Evolutionary conservation across 192 early-diverging fungal species (phyloP).

Genomic region (Mortierella alpina): DNA sequence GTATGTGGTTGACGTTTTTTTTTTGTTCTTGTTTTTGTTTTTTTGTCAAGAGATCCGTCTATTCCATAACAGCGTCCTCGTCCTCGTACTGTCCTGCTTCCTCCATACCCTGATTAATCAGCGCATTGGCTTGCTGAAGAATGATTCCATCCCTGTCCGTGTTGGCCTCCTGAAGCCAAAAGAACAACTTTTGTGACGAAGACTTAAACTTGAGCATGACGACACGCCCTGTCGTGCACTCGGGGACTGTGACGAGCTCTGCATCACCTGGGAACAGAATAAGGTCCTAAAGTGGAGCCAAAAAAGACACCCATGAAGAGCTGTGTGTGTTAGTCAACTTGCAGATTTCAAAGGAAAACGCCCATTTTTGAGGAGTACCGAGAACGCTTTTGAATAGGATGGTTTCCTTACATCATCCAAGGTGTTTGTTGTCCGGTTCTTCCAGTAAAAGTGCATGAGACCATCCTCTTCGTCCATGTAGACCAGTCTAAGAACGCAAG

Average conservation of each 20-base stretch:
- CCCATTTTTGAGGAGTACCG: background rate
- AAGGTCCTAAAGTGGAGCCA: constrained; percentile 58
- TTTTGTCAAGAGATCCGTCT: background rate
- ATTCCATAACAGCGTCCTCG: constrained; percentile 30
- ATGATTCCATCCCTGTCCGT: constrained; percentile 68
- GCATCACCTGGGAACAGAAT: constrained; percentile 86
- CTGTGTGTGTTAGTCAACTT: background rate
- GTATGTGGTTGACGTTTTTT: background rate
- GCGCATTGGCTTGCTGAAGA: constrained; percentile 65
- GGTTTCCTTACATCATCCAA: constrained; percentile 58
- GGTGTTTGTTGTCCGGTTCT: constrained; percentile 66
- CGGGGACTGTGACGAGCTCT: constrained; percentile 60
- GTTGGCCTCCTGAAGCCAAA: constrained; percentile 84
- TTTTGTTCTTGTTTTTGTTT: background rate
- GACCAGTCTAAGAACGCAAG: constrained; percentile 53
- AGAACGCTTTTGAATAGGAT: constrained; percentile 3
- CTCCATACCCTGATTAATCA: constrained; percentile 59
- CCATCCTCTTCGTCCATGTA: constrained; percentile 79
- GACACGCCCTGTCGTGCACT: constrained; percentile 77
- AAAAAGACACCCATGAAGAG: background rate
- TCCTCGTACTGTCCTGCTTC: constrained; percentile 41
- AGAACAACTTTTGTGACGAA: constrained; percentile 81
- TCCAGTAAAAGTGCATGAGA: constrained; percentile 86
- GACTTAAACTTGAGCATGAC: constrained; percentile 86
- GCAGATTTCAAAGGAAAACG: background rate